Percentiles rank a stretch among this genome's conserved stretches.
These are phyloP conservation scores for Calocera cornea DNA, from an alignment of 768 basidiomycete species.

Conservation along the genomic window DNA sequence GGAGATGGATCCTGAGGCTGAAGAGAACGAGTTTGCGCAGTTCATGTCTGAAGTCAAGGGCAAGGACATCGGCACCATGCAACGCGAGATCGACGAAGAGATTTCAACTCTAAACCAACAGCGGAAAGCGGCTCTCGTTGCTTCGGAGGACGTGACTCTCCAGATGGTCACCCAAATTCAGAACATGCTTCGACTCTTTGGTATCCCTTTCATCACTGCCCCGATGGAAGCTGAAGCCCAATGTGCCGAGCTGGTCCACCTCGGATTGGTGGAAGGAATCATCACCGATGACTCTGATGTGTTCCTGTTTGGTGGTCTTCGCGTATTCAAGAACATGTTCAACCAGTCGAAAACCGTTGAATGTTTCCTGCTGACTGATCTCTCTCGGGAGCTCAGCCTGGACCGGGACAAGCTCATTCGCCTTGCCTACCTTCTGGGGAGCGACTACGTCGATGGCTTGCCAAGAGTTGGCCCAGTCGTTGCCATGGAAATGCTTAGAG, in stretches of 20 bases:
- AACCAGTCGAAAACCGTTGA: constrained; percentile 98
- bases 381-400: constrained; percentile 75
- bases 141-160: constrained; percentile 88
- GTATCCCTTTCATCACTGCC: constrained; percentile 95
- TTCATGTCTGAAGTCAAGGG: constrained; percentile 88
- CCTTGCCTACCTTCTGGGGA: constrained; percentile 87
- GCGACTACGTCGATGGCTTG: constrained; percentile 90
- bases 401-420: constrained; percentile 75
- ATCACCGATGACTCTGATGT: constrained; percentile 99
- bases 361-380: constrained; percentile 75
- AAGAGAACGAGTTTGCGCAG: constrained; percentile 81
- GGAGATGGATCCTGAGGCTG: constrained; percentile 65
- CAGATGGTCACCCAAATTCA: constrained; percentile 85
- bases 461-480: constrained; percentile 89
- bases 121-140: constrained; percentile 77
- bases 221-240: constrained; percentile 99
- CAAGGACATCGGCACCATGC: constrained; percentile 63
- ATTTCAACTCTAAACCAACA: constrained; percentile 69
- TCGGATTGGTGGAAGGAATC: constrained; percentile 86
- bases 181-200: constrained; percentile 85
- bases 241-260: constrained; percentile 76
- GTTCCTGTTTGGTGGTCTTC: constrained; percentile 87
- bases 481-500: constrained; percentile 87
- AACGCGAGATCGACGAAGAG: constrained; percentile 84
- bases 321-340: constrained; percentile 99